These are phyloP conservation scores for Phytophthora podocarpi DNA, from an alignment of 352 stramenopile species.

Conservation along the genomic window DNA sequence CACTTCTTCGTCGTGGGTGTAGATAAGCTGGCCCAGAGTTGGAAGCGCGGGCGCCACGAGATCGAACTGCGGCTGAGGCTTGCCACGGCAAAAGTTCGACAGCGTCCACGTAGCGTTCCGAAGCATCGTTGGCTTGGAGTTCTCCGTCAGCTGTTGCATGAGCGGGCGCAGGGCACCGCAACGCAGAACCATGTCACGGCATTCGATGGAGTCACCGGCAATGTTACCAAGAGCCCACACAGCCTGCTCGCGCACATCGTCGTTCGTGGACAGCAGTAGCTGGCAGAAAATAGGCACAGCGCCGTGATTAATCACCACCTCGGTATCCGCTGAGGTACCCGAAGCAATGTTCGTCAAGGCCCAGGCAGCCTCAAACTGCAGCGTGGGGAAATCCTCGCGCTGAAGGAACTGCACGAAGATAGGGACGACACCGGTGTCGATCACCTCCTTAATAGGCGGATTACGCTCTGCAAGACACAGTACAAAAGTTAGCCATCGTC, in stretches of 20 bases:
- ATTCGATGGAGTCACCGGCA: conserved; percentile 97
- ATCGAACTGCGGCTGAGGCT: conserved; percentile 75
- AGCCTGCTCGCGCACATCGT: conserved; percentile 96
- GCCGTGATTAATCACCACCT: conserved; percentile 96
- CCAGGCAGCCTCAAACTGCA: conserved; percentile 99
- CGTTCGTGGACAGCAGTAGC: conserved; percentile 95
- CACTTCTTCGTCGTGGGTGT: conserved; percentile 98
- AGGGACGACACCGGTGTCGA: conserved; percentile 97
- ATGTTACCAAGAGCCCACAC: conserved; percentile 99
- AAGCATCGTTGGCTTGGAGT: conserved; percentile 97
- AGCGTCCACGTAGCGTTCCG: conserved; percentile 99
- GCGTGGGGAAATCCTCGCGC: conserved; percentile 91
- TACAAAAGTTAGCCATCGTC: conserved; percentile 8
- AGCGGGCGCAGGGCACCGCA: conserved; percentile 94
- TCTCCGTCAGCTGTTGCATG: conserved; percentile 94
- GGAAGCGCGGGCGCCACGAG: conserved; percentile 93
- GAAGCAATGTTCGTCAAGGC: conserved; percentile 99
- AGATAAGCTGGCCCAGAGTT: conserved; percentile 97
- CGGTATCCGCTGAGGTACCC: conserved; percentile 97
- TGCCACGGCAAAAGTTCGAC: conserved; percentile 98
- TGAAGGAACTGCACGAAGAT: conserved; percentile 98
- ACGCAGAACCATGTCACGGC: conserved; percentile 96
- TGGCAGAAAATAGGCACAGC: conserved; percentile 98
- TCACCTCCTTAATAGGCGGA: conserved; percentile 99
- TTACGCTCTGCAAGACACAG: conserved; percentile 90